Percentiles rank a stretch among this genome's conserved stretches.
Evolutionary conservation across 192 early-diverging fungal species (phyloP).

Genomic region (Coemansia asiatica): DNA sequence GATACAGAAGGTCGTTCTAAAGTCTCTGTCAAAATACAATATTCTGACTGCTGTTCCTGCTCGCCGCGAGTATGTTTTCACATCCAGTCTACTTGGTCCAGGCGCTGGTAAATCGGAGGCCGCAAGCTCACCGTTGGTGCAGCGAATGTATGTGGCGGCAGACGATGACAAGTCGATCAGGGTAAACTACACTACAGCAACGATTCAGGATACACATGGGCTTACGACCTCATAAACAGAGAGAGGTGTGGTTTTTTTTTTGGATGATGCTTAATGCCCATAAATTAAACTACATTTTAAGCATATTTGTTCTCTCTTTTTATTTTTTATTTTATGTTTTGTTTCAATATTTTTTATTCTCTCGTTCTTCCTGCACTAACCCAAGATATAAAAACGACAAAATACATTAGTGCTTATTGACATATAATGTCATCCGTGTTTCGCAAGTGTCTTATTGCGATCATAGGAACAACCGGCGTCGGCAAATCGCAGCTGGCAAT

Average conservation of each 20-base stretch:
- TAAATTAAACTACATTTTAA: too few species aligned
- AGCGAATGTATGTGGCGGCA: conserved; percentile 43
- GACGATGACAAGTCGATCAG: conserved; percentile 40
- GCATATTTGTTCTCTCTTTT: too few species aligned
- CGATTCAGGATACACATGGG: conserved; percentile 10
- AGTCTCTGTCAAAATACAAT: conserved; percentile 36
- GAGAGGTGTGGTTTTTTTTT: too few species aligned
- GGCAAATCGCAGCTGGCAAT: conserved; percentile 96
- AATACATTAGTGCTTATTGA: too few species aligned
- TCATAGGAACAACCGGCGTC: conserved; percentile 90
- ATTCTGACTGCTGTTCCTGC: conserved; percentile 27
- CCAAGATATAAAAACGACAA: too few species aligned
- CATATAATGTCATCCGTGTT: conserved; percentile 7
- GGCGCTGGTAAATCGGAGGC: neutral
- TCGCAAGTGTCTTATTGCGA: conserved; percentile 57
- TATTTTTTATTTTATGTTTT: too few species aligned
- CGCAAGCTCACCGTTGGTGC: conserved; percentile 4
- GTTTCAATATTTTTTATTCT: too few species aligned
- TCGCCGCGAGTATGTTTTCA: conserved; percentile 38
- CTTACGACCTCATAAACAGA: too few species aligned
- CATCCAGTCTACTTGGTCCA: conserved; percentile 5
- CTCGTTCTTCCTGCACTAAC: too few species aligned
- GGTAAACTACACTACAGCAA: conserved; percentile 23
- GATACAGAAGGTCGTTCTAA: conserved; percentile 41
- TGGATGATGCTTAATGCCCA: too few species aligned